Conservation (phyloP, 1,139 yeast species). For the Sugiyamaella pinicola region DNA sequence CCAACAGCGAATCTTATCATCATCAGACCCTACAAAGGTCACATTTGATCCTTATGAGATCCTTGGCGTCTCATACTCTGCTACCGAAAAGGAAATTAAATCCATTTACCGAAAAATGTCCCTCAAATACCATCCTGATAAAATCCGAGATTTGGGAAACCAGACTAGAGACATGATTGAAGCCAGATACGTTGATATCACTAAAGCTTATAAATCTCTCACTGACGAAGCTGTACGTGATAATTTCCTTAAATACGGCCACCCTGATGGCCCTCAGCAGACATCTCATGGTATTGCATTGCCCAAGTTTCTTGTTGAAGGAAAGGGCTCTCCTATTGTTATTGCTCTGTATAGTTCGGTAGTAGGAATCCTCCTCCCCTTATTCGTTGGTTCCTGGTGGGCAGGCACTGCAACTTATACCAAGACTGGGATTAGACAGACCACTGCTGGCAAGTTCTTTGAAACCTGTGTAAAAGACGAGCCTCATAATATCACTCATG, state of each 20-base stretch:
- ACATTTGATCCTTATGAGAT: conserved; percentile 88
- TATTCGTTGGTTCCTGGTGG: conserved; percentile 89
- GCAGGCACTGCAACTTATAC: conserved; percentile 76
- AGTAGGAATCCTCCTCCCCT: conserved; percentile 79
- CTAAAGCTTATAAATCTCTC: conserved; percentile 91
- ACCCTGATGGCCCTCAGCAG: conserved; percentile 97
- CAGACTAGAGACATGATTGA: conserved; percentile 68
- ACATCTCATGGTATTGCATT: conserved; percentile 95
- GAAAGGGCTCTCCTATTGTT: conserved; percentile 69
- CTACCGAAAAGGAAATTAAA: conserved; percentile 78
- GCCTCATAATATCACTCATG: conserved; percentile 61
- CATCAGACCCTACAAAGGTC: conserved; percentile 6
- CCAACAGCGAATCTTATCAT: conserved; percentile 40
- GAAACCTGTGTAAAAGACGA: conserved; percentile 66
- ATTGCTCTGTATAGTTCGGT: conserved; percentile 67
- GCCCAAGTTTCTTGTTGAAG: conserved; percentile 89
- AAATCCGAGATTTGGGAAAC: conserved; percentile 58
- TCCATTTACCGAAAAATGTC: conserved; percentile 84
- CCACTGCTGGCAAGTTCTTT: conserved; percentile 71
- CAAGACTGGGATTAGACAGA: conserved; percentile 77
- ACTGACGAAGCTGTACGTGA: conserved; percentile 87
- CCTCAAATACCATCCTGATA: conserved; percentile 91
- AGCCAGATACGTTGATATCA: conserved; percentile 74
- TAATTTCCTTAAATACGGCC: conserved; percentile 85
- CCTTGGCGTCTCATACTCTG: conserved; percentile 68